Conservation (phyloP, 2,329 filamentous ascomycete genomes). For the Niveomyces coronatus region DNA sequence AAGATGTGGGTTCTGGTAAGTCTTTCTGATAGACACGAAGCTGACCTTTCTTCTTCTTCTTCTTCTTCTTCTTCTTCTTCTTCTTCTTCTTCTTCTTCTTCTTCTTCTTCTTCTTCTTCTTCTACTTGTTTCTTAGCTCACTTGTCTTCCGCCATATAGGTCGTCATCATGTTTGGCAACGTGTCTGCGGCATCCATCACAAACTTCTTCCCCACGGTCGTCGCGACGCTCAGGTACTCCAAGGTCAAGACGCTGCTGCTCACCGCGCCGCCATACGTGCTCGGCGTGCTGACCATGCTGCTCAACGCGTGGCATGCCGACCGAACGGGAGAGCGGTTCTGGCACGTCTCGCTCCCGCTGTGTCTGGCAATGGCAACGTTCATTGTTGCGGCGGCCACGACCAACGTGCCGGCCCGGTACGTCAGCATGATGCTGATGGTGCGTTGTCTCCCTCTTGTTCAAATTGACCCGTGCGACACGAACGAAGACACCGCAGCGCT, state of each 20-base stretch:
- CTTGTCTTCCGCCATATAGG: conserved; percentile 18
- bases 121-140: not conserved
- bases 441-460: no score
- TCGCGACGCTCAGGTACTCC: conserved; percentile 16
- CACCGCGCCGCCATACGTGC: conserved; percentile 20
- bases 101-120: not conserved
- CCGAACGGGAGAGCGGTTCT: conserved; percentile 27
- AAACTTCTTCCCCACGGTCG: conserved; percentile 30
- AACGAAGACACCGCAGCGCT: not conserved
- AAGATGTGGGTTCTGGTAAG: conserved; percentile 49
- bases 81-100: not conserved
- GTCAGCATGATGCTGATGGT: conserved; percentile 63
- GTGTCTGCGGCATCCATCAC: conserved; percentile 47
- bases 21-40: not conserved
- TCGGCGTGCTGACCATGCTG: conserved; percentile 18
- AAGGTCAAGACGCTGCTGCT: conserved; percentile 18
- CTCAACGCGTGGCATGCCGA: conserved; percentile 28
- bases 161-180: conserved; percentile 46
- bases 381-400: conserved; percentile 15
- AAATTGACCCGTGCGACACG: no score
- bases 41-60: not conserved
- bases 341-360: conserved; percentile 22
- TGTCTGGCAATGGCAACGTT: conserved; percentile 15
- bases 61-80: not conserved
- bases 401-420: conserved; percentile 14